Evolutionary conservation across 306 rosid genomes (phyloP).

Genomic region (Vigna unguiculata): DNA sequence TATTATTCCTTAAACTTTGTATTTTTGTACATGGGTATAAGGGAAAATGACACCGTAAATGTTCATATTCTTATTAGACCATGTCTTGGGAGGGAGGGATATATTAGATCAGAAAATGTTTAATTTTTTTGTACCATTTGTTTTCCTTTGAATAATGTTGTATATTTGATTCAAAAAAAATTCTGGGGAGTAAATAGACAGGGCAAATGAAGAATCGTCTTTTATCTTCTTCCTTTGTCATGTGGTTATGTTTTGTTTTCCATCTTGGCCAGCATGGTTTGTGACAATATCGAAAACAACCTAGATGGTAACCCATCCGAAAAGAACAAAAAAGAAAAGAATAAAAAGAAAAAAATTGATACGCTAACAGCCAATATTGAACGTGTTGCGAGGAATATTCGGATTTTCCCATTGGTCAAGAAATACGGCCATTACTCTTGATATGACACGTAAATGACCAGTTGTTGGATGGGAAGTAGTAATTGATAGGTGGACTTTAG

Average conservation of each 20-base stretch:
- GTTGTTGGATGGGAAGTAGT: constrained; percentile 13
- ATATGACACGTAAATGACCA: constrained; percentile 64
- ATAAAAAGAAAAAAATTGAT: not conserved
- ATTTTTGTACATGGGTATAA: constrained; percentile 40
- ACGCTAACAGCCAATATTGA: constrained; percentile 31
- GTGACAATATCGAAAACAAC: constrained; percentile 41
- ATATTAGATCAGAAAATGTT: constrained; percentile 45
- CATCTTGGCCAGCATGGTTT: not conserved
- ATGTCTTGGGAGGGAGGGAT: constrained; percentile 53
- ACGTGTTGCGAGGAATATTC: constrained; percentile 40
- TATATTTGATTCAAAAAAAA: constrained; percentile 40
- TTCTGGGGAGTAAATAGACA: constrained; percentile 50
- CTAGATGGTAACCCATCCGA: constrained; percentile 31
- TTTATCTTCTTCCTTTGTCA: constrained; percentile 27
- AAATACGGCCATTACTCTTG: constrained; percentile 63
- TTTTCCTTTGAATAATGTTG: constrained; percentile 55
- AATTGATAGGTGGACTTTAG: constrained; percentile 47
- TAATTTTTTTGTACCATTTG: constrained; percentile 52
- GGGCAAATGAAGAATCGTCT: not conserved
- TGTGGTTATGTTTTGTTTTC: constrained; percentile 18
- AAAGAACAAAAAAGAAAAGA: constrained; percentile 3
- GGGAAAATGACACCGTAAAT: constrained; percentile 55
- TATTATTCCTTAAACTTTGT: constrained; percentile 10
- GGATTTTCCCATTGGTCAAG: constrained; percentile 61
- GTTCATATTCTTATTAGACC: constrained; percentile 65